These are phyloP conservation scores for Flaveria brownii DNA, from an alignment of 129 eudicot genomes.

Conservation along the genomic window DNA sequence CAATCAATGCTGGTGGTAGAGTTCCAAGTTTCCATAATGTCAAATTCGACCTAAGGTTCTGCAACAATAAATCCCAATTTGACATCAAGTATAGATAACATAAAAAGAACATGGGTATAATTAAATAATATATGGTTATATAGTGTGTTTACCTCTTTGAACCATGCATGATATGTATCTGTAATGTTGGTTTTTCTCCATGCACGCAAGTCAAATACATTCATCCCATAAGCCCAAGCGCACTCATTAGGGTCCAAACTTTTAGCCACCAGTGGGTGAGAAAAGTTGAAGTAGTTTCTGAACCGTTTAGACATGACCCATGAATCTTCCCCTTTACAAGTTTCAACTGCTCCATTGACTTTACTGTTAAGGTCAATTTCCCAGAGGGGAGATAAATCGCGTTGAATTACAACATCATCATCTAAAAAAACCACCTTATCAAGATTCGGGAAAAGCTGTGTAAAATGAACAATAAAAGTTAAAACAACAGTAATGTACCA, in stretches of 20 bases:
- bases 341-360: conserved; percentile 99
- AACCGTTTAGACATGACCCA: conserved; percentile 98
- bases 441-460: conserved; percentile 94
- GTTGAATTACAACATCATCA: conserved; percentile 92
- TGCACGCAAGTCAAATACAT: conserved; percentile 81
- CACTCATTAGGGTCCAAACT: conserved; percentile 89
- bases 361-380: conserved; percentile 85
- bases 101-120: background rate
- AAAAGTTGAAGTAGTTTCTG: conserved; percentile 93
- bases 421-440: conserved; percentile 96
- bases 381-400: conserved; percentile 92
- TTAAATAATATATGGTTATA: background rate
- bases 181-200: conserved; percentile 86
- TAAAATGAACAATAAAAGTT: conserved; percentile 24
- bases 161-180: conserved; percentile 91
- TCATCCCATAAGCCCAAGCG: conserved; percentile 99
- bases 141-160: conserved; percentile 69
- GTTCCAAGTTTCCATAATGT: conserved; percentile 99
- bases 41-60: conserved; percentile 89
- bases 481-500: conserved; percentile 20
- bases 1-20: conserved; percentile 96
- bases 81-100: background rate
- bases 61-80: conserved; percentile 25
- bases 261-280: conserved; percentile 88
- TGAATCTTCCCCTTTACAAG: conserved; percentile 90